Evolutionary conservation across 768 basidiomycete genomes (phyloP), one percentile per base, ranked within the genome.

Genomic region (Mycena indigotica): DNA sequence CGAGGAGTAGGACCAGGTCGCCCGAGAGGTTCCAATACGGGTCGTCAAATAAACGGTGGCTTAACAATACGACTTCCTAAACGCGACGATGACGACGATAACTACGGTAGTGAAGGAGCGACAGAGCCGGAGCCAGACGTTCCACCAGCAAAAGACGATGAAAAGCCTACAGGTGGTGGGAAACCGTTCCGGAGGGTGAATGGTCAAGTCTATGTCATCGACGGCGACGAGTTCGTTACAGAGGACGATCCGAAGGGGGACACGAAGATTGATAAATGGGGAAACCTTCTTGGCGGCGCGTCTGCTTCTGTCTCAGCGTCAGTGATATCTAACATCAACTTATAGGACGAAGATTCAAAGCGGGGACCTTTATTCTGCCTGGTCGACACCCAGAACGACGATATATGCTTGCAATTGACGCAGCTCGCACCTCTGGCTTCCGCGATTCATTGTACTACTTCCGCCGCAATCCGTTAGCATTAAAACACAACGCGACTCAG

Each of bases 401-500:
- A 58, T 99, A 97, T 75, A 91, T 97, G 84, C 89, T 98, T 39
- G 95, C 96, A 21, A 98, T 99, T 57, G 97, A 99, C 67, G 96
- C 95, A 3, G 97, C 97, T 0, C 86, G 96, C 25, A 92, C 93
- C 8, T 95, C 93, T 19, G 97, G 97, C 3, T 98, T 94, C 74
- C 85, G 94, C 48, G 97, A 98, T 72, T 98, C 97, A 8, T 77
- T 98, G n/a, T 97, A 98, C 73, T 98, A 98, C 73, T 95, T 98
- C 74, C 89, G 97, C 2, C 84, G 94, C 5, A 97, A 96, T 62
- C 85, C 86, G 0, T 85, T 93, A 26, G 89, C 96, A 16, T 80
- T 95, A 77, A 98, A 98, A 72, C 82, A 97, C 58, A 89, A 88
- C 61, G 93, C 93, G 28, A 91, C 88, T 0, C 89, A 93, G 56